A percentile compares a stretch with the other conserved stretches of the same genome.
phyloP scores from a whole-genome alignment of 148 eudicot genomes.

The Chenopodium suecicum region DNA sequence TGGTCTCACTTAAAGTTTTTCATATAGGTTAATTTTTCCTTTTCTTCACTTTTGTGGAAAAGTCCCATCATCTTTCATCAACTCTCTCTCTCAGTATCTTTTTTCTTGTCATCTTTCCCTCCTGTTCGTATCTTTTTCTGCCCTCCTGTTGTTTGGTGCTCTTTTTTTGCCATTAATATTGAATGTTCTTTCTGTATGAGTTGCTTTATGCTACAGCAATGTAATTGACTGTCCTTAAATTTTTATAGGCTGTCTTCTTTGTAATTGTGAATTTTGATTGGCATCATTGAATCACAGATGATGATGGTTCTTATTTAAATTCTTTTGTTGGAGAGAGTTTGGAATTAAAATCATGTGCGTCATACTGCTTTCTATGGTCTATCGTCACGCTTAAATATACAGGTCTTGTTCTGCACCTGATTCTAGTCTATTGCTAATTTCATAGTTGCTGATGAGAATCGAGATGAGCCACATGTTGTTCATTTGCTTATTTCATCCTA shows the following conservation, averaged over 20 bases:
- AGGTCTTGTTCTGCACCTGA: constrained; percentile 60
- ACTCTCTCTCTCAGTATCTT: not conserved
- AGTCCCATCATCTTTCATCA: not conserved
- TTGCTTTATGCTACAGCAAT: constrained; percentile 4
- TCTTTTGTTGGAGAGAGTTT: constrained; percentile 56
- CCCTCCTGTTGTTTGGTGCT: not conserved
- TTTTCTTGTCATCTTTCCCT: not conserved
- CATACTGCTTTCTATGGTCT: constrained; percentile 40
- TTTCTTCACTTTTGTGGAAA: not conserved
- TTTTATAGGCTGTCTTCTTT: constrained; percentile 10
- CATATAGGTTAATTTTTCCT: not conserved
- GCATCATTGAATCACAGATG: constrained; percentile 45
- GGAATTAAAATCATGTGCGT: constrained; percentile 50
- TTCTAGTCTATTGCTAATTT: constrained; percentile 37
- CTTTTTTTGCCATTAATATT: not conserved
- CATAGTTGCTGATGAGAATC: not conserved
- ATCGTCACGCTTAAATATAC: constrained; percentile 45
- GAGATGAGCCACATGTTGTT: not conserved
- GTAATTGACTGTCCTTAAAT: not conserved
- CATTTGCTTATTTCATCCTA: not conserved
- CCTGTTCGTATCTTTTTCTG: not conserved
- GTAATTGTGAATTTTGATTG: constrained; percentile 28
- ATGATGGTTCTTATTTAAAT: constrained; percentile 51
- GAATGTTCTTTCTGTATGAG: not conserved
- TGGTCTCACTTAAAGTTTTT: not conserved